Conservation (phyloP, 176 grass and related monocot species). For the Hordeum marinum region DNA sequence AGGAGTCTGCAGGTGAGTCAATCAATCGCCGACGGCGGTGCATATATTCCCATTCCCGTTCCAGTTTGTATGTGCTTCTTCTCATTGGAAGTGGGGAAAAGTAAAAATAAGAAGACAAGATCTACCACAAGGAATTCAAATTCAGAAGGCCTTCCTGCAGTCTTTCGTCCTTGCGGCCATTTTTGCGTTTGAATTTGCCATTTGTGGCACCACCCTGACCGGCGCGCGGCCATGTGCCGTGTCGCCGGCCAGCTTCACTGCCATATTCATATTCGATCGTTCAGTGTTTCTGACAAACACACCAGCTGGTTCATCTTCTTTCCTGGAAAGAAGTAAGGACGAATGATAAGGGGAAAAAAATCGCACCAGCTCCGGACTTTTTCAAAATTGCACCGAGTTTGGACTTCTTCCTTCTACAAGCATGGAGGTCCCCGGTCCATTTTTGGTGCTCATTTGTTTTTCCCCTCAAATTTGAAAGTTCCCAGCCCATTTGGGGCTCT, state of each 20-base stretch:
- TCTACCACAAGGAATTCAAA: background rate
- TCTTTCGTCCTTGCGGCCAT: background rate
- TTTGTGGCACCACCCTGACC: background rate
- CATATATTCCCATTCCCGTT: background rate
- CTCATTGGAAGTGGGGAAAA: background rate
- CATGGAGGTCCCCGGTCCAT: background rate
- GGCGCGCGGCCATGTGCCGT: background rate
- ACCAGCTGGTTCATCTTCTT: background rate
- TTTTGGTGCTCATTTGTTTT: background rate
- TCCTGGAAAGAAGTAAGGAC: background rate
- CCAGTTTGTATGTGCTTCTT: background rate
- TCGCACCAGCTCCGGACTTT: background rate
- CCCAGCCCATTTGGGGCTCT: background rate
- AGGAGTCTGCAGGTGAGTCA: slow-evolving; percentile 32
- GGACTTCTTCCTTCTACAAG: background rate
- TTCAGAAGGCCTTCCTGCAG: background rate
- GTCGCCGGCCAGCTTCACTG: background rate
- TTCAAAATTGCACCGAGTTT: background rate
- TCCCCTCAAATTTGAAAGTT: background rate
- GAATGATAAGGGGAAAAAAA: background rate
- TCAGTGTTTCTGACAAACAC: background rate
- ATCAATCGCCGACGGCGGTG: background rate
- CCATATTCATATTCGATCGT: background rate
- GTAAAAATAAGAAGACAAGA: background rate
- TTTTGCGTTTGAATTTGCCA: background rate